Conservation (phyloP, 768 basidiomycete species). For the Psilocybe subaeruginosa region DNA sequence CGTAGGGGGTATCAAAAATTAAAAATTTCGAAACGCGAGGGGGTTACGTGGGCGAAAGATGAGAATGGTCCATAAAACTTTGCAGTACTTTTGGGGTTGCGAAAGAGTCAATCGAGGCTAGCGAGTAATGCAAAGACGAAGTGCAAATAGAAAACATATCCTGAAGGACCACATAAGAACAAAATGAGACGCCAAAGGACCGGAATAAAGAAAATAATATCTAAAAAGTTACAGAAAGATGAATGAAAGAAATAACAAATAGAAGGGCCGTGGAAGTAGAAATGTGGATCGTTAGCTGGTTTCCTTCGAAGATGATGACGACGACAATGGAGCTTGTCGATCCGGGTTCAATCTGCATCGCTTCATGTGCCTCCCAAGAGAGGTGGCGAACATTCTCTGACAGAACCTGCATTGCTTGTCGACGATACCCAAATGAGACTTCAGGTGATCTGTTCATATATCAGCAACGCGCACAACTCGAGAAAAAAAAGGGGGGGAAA, state of each 20-base stretch:
- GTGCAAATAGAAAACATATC: no score
- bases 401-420: constrained; percentile 21
- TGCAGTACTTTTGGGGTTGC: no score
- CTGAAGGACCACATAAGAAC: no score
- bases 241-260: not conserved
- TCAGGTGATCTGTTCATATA: constrained; percentile 11
- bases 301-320: not conserved
- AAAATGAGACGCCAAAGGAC: no score
- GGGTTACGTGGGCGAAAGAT: no score
- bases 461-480: not conserved
- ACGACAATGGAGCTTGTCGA: not conserved
- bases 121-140: no score
- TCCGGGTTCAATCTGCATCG: constrained; percentile 18
- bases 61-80: no score
- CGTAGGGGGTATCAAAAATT: no score
- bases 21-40: no score
- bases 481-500: not conserved
- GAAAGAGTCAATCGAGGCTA: no score
- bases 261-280: not conserved
- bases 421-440: constrained; percentile 22
- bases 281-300: not conserved
- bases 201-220: no score
- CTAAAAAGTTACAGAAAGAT: not conserved
- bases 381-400: constrained; percentile 15
- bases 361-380: constrained; percentile 17